Evolutionary conservation across 2,329 filamentous ascomycete genomes (phyloP).

Genomic region (Ophidiomyces ophidiicola): DNA sequence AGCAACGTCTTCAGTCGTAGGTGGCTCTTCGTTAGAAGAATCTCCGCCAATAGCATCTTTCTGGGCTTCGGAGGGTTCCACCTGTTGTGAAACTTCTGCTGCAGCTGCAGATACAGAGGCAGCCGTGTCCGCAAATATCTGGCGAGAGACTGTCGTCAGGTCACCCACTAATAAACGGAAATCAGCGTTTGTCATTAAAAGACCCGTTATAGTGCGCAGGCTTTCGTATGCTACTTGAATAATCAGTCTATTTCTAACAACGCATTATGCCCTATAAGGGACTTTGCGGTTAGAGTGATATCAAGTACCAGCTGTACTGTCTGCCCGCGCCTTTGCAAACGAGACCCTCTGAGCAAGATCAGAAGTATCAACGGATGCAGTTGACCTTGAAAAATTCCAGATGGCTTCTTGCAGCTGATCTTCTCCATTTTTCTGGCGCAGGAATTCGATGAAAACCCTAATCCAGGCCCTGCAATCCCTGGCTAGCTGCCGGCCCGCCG

Average conservation of each 20-base stretch:
- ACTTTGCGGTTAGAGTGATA: background rate
- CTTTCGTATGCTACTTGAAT: constrained; percentile 56
- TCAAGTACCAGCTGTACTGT: constrained; percentile 53
- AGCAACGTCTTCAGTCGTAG: constrained; percentile 51
- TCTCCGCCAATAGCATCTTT: constrained; percentile 38
- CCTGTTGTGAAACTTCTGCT: constrained; percentile 56
- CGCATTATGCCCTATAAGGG: background rate
- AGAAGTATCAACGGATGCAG: constrained; percentile 53
- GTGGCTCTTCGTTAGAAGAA: constrained; percentile 36
- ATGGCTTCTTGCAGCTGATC: constrained; percentile 88
- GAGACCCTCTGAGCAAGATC: constrained; percentile 51
- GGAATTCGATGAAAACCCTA: constrained; percentile 64
- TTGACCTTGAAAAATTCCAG: constrained; percentile 70
- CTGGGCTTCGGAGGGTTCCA: constrained; percentile 57
- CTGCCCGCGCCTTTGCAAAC: constrained; percentile 54
- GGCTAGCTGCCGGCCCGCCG: constrained; percentile 61
- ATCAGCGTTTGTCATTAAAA: constrained; percentile 82
- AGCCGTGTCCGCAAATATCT: constrained; percentile 79
- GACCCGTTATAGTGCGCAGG: constrained; percentile 64
- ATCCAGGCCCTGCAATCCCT: constrained; percentile 63
- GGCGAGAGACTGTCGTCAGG: constrained; percentile 61
- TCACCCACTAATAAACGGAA: constrained; percentile 80
- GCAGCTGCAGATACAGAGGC: constrained; percentile 66
- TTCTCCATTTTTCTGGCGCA: constrained; percentile 66
- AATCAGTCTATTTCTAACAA: constrained; percentile 12